Evolutionary conservation across 2,329 filamentous ascomycete genomes (phyloP).

Genomic region (Colletotrichum tanaceti): DNA sequence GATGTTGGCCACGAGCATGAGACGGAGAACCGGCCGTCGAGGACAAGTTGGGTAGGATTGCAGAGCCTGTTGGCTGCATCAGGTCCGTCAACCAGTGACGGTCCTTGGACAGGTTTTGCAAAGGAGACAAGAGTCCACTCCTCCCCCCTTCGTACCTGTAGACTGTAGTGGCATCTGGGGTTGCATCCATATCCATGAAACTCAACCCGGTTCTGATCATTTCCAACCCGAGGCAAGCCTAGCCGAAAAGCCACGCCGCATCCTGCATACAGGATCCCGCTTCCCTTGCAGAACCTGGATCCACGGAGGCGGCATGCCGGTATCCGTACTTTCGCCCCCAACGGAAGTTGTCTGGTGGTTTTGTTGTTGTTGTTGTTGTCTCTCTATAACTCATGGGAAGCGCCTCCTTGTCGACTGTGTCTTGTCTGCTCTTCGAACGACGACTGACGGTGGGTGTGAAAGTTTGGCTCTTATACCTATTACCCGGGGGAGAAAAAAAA

Average conservation of each 20-base stretch:
- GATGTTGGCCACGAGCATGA: not conserved
- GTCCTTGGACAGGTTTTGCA: not conserved
- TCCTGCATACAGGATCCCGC: slow-evolving; percentile 5
- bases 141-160: not conserved
- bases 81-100: not conserved
- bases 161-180: slow-evolving; percentile 22
- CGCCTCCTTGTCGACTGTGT: not conserved
- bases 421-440: no score
- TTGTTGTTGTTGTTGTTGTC: no score
- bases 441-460: not conserved
- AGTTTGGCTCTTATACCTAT: not conserved
- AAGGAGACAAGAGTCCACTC: not conserved
- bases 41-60: not conserved
- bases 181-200: slow-evolving; percentile 38
- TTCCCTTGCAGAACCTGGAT: slow-evolving; percentile 23
- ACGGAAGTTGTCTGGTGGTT: slow-evolving; percentile 1
- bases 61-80: slow-evolving; percentile 3
- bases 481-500: no score
- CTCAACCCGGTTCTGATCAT: slow-evolving; percentile 26
- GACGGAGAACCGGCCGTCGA: no score
- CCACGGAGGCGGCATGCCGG: slow-evolving; percentile 12
- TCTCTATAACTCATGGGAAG: slow-evolving; percentile 20
- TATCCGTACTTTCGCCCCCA: not conserved
- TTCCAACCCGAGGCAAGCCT: not conserved
- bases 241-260: slow-evolving; percentile 2